Percentiles rank a stretch among this genome's conserved stretches.
Conservation (phyloP, 495 filamentous ascomycete species). For the Podospora pseudopauciseta region DNA sequence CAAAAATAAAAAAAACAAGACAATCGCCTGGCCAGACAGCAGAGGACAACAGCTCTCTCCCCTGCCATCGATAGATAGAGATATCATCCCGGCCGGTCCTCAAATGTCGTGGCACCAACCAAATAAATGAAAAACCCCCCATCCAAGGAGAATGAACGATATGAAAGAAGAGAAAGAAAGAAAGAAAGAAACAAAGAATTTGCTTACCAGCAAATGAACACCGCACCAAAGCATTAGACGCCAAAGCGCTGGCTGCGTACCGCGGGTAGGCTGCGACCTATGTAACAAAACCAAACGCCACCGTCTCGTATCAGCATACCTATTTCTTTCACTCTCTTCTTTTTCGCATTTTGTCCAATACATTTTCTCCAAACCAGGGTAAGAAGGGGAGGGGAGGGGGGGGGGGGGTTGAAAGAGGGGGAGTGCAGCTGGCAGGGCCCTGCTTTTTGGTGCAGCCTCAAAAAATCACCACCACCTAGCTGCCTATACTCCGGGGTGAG, state of each 20-base stretch:
- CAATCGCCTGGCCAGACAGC: conserved; percentile 27
- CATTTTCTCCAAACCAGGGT: conserved; percentile 8
- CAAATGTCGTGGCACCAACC: conserved; percentile 17
- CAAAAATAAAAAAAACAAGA: background rate
- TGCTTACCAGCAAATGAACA: conserved; percentile 80
- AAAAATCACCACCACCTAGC: no score
- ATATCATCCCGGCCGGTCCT: background rate
- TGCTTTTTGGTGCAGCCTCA: conserved; percentile 4
- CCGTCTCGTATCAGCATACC: conserved; percentile 26
- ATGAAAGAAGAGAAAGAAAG: conserved; percentile 6
- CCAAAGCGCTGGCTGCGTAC: conserved; percentile 83
- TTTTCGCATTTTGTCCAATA: conserved; percentile 26
- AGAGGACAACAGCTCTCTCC: conserved; percentile 9
- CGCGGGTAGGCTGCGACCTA: conserved; percentile 84
- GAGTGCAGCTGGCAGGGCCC: background rate
- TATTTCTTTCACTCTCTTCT: background rate
- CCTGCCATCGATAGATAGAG: background rate
- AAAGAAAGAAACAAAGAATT: conserved; percentile 11
- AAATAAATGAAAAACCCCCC: background rate
- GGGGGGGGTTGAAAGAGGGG: background rate
- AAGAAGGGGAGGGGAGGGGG: no score
- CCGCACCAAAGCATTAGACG: conserved; percentile 82
- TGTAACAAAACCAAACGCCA: conserved; percentile 7
- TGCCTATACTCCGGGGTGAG: no score
- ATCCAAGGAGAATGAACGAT: background rate